These are phyloP conservation scores for Lepidium sativum DNA, from an alignment of 345 rosid genomes.

Conservation along the genomic window DNA sequence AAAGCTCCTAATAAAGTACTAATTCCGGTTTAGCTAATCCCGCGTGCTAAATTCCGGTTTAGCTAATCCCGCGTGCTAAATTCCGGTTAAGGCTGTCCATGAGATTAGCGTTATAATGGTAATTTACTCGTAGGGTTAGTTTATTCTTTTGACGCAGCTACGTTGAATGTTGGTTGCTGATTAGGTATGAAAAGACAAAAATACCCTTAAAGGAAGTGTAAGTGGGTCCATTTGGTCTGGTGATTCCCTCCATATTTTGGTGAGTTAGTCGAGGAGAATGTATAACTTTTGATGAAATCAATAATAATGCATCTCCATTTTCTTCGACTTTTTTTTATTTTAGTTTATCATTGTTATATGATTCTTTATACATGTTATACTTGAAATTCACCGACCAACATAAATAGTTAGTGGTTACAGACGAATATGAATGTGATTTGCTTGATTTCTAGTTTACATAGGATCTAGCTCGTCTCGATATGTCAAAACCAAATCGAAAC, in stretches of 20 bases:
- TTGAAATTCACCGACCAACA: constrained; percentile 1
- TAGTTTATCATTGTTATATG: neutral
- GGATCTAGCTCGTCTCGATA: constrained; percentile 26
- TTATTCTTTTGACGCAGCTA: neutral
- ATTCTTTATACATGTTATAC: neutral
- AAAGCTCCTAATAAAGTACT: too few species aligned
- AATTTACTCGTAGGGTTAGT: neutral
- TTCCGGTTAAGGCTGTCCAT: neutral
- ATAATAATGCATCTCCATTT: neutral
- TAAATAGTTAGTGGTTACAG: neutral
- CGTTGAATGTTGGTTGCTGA: neutral
- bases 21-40: too few species aligned
- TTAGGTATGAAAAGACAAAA: neutral
- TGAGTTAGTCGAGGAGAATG: constrained; percentile 28
- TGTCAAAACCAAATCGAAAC: constrained; percentile 21
- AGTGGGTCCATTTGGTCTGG: constrained; percentile 14
- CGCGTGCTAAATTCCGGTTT: too few species aligned
- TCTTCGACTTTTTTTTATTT: neutral
- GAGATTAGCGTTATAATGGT: neutral
- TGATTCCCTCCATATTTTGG: constrained; percentile 22
- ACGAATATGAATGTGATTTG: constrained; percentile 15
- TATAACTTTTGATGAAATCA: constrained; percentile 11
- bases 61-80: neutral
- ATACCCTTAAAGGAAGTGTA: neutral
- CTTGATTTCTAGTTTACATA: constrained; percentile 13